Evolutionary conservation across 257 asterid genomes (phyloP).

Genomic region (Nicotiana undulata): DNA sequence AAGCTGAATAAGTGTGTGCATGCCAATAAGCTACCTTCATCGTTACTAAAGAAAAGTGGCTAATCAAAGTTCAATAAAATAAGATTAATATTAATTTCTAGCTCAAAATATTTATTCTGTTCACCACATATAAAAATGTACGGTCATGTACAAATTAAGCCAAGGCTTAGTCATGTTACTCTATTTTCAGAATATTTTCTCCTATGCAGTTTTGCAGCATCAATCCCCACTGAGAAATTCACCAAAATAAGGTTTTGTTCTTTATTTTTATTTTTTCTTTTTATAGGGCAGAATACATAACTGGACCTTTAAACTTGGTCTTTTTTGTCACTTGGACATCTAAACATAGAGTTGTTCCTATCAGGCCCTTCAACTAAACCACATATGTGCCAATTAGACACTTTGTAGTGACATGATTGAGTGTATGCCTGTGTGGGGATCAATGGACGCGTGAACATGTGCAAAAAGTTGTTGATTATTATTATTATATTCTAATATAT

Average conservation of each 20-base stretch:
- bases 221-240: constrained; percentile 3
- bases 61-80: background rate
- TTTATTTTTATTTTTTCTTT: too few relatives aligned
- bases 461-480: too few relatives aligned
- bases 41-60: background rate
- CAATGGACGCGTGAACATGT: too few relatives aligned
- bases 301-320: too few relatives aligned
- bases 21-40: background rate
- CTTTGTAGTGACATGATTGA: too few relatives aligned
- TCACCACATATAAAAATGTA: background rate
- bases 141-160: background rate
- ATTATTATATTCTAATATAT: too few relatives aligned
- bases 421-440: too few relatives aligned
- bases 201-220: background rate
- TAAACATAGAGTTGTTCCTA: too few relatives aligned
- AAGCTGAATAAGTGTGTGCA: background rate
- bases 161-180: background rate
- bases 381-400: too few relatives aligned
- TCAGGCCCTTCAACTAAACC: too few relatives aligned
- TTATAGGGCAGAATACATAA: too few relatives aligned
- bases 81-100: background rate
- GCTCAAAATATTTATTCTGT: background rate
- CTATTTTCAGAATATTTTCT: background rate
- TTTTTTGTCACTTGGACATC: too few relatives aligned
- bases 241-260: background rate